Evolutionary conservation across 345 rosid genomes (phyloP).

Genomic region (Capsella bursapastoris): DNA sequence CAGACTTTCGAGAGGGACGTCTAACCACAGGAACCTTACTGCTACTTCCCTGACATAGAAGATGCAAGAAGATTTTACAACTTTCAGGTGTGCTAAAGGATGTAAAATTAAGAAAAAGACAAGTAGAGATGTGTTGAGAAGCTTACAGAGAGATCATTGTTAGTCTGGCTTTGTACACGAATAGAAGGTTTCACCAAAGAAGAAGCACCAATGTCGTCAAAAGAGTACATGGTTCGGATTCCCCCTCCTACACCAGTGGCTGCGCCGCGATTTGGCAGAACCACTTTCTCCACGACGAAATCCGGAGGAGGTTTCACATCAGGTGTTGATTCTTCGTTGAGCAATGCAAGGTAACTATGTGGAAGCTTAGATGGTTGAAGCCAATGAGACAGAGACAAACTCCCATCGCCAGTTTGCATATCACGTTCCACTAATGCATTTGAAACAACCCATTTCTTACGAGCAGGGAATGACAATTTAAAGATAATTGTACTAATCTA

Average conservation of each 20-base stretch:
- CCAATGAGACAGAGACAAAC: constrained; percentile 37
- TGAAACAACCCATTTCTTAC: background rate
- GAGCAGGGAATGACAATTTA: background rate
- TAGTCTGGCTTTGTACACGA: constrained; percentile 30
- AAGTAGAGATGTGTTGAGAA: background rate
- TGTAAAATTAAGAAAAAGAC: background rate
- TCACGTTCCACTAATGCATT: constrained; percentile 37
- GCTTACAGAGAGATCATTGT: constrained; percentile 20
- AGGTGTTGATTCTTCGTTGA: constrained; percentile 33
- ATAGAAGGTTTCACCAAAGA: constrained; percentile 40
- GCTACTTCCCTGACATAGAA: constrained; percentile 40
- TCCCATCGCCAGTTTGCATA: background rate
- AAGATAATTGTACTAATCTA: background rate
- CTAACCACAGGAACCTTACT: constrained; percentile 19
- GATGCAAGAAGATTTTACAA: background rate
- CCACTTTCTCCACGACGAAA: constrained; percentile 23
- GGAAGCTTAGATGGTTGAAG: constrained; percentile 43
- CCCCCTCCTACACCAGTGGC: background rate
- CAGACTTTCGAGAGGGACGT: background rate
- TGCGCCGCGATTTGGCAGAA: constrained; percentile 13
- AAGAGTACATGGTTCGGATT: constrained; percentile 3
- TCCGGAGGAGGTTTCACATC: constrained; percentile 14
- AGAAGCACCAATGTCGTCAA: constrained; percentile 6
- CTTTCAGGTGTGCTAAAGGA: background rate
- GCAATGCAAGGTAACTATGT: constrained; percentile 39